Evolutionary conservation across 139 green algal genomes (phyloP).

Genomic region (Raphidocelis subcapitata): DNA sequence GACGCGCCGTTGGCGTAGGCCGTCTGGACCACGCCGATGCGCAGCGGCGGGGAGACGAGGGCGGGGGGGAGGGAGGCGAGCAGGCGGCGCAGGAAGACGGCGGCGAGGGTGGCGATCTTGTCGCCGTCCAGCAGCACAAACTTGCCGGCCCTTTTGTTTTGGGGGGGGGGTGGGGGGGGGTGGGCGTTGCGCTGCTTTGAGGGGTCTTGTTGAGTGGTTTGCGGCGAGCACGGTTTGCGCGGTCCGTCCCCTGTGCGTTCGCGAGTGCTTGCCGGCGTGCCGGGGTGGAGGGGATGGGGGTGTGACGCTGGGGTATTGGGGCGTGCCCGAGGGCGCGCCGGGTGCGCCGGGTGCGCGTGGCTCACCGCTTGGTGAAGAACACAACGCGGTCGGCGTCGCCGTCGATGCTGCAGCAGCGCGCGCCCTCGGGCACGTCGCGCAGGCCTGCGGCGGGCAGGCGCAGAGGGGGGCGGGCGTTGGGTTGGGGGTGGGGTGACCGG

Average conservation of each 20-base stretch:
- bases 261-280: too few relatives aligned
- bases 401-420: slow-evolving; percentile 72
- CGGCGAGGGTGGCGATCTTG: slow-evolving; percentile 85
- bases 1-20: slow-evolving; percentile 96
- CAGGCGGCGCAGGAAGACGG: slow-evolving; percentile 62
- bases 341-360: too few relatives aligned
- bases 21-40: slow-evolving; percentile 95
- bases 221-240: too few relatives aligned
- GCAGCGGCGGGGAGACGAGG: neutral
- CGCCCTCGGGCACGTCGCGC: neutral
- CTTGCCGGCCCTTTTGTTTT: neutral
- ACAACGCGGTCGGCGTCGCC: slow-evolving; percentile 97
- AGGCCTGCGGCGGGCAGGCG: slow-evolving; percentile 23
- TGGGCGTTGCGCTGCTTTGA: too few relatives aligned
- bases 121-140: slow-evolving; percentile 91
- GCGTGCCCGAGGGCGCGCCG: too few relatives aligned
- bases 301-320: too few relatives aligned
- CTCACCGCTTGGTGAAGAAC: slow-evolving; percentile 71
- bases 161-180: too few relatives aligned
- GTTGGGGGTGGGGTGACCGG: too few relatives aligned
- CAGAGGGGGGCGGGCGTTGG: too few relatives aligned
- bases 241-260: too few relatives aligned
- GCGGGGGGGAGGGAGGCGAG: slow-evolving; percentile 47
- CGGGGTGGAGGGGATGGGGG: too few relatives aligned
- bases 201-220: too few relatives aligned